Evolutionary conservation across 2,329 filamentous ascomycete genomes (phyloP).

Genomic region (Ophiostoma sp.): DNA sequence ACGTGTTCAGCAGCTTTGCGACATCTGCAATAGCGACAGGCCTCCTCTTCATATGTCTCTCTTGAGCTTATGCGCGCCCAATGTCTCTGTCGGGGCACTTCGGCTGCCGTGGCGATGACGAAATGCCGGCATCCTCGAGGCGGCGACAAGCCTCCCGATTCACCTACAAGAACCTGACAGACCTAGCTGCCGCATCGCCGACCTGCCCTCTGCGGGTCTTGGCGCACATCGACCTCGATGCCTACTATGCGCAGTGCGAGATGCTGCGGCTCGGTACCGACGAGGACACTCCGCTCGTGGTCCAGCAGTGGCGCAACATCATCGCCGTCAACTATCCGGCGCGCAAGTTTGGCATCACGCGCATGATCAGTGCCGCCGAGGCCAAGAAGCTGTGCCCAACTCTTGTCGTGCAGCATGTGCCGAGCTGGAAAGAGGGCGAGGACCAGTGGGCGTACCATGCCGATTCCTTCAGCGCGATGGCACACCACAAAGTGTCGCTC

Average conservation of each 20-base stretch:
- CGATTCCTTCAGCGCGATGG: conserved; percentile 72
- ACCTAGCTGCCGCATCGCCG: conserved; percentile 64
- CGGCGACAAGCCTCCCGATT: conserved; percentile 61
- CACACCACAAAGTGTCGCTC: conserved; percentile 85
- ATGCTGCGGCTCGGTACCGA: conserved; percentile 74
- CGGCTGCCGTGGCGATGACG: not conserved
- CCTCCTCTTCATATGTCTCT: conserved; percentile 3
- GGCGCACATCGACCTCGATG: conserved; percentile 91
- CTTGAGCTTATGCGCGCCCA: not conserved
- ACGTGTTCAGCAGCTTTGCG: too few species aligned
- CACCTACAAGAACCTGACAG: conserved; percentile 75
- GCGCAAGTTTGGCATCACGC: conserved; percentile 68
- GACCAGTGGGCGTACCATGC: conserved; percentile 86
- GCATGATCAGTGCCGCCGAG: conserved; percentile 73
- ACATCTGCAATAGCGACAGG: not conserved
- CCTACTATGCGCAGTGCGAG: conserved; percentile 96
- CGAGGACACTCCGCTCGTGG: conserved; percentile 75
- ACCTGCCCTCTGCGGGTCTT: conserved; percentile 78
- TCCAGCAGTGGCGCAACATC: conserved; percentile 87
- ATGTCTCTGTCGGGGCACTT: not conserved
- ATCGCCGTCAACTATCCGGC: conserved; percentile 97
- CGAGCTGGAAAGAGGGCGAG: conserved; percentile 89
- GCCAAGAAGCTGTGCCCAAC: conserved; percentile 82
- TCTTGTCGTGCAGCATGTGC: conserved; percentile 84
- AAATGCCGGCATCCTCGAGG: conserved; percentile 35